phyloP scores from a whole-genome alignment of 179 eudicot species.

The Silene vulgaris region DNA sequence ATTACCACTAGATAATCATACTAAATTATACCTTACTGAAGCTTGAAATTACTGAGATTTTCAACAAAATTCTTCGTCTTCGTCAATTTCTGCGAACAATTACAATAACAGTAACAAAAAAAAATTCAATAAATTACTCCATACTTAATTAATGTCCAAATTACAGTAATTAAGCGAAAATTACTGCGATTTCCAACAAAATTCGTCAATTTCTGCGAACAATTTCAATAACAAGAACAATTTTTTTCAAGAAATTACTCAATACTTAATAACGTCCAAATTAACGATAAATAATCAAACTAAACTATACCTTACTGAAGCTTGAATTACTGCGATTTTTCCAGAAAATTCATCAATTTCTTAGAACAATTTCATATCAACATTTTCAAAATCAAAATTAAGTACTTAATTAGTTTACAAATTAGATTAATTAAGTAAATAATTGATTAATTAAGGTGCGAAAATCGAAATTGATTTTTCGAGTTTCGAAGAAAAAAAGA shows the following conservation, averaged over 20 bases:
- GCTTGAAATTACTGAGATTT: neutral
- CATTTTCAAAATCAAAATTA: neutral
- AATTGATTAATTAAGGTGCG: constrained; percentile 5
- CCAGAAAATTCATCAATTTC: constrained; percentile 1
- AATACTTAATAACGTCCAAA: neutral
- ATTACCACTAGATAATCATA: neutral
- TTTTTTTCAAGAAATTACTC: neutral
- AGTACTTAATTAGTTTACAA: neutral
- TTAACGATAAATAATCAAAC: neutral
- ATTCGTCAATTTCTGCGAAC: neutral
- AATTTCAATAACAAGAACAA: neutral
- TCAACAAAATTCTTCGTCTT: neutral
- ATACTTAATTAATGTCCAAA: neutral
- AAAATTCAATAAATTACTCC: no score
- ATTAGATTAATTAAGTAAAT: constrained; percentile 9
- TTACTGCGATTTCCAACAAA: constrained; percentile 8
- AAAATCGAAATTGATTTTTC: constrained; percentile 24
- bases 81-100: neutral
- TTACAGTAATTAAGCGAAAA: neutral
- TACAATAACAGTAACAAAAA: no score
- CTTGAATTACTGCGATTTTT: constrained; percentile 5
- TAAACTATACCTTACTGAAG: constrained; percentile 1
- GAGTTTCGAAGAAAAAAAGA: constrained; percentile 18
- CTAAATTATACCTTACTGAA: neutral
- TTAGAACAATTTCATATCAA: neutral